These are phyloP conservation scores for Fomitopsis betulina DNA, from an alignment of 1,284 basidiomycete genomes.

Conservation along the genomic window DNA sequence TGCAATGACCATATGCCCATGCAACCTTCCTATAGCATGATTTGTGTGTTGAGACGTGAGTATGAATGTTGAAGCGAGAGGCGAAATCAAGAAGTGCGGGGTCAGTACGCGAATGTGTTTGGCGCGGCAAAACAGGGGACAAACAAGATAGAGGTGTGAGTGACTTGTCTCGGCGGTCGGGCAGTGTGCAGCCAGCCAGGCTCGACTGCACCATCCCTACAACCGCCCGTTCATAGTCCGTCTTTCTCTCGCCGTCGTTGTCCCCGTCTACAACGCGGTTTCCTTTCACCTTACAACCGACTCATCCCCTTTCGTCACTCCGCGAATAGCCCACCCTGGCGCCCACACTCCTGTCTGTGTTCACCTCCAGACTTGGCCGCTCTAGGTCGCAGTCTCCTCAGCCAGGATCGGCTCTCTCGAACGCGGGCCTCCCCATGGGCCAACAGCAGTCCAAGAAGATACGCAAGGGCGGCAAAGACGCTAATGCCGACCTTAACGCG, in stretches of 20 bases:
- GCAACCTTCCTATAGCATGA: constrained; percentile 3
- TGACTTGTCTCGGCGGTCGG: background rate
- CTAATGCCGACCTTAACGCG: constrained; percentile 33
- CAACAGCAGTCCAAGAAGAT: constrained; percentile 77
- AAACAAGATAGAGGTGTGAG: constrained; percentile 2
- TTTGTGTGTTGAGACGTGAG: background rate
- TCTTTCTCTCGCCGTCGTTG: constrained; percentile 7
- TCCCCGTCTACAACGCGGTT: constrained; percentile 4
- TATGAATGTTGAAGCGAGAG: background rate
- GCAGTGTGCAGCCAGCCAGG: background rate
- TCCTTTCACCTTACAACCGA: background rate
- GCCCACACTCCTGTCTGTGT: constrained; percentile 71
- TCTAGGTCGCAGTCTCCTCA: constrained; percentile 67
- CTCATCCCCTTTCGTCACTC: constrained; percentile 9
- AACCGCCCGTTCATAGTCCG: constrained; percentile 4
- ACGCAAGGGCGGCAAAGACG: constrained; percentile 64
- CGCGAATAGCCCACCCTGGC: constrained; percentile 55
- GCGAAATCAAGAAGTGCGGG: constrained; percentile 2
- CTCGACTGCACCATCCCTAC: background rate
- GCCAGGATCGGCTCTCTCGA: constrained; percentile 33
- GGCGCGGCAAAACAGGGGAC: background rate
- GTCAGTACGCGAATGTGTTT: constrained; percentile 1
- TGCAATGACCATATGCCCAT: constrained; percentile 28
- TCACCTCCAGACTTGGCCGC: constrained; percentile 65
- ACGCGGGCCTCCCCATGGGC: constrained; percentile 55